These are phyloP conservation scores for Euphorbia schlechtendalii DNA, from an alignment of 441 rosid species.

Conservation along the genomic window DNA sequence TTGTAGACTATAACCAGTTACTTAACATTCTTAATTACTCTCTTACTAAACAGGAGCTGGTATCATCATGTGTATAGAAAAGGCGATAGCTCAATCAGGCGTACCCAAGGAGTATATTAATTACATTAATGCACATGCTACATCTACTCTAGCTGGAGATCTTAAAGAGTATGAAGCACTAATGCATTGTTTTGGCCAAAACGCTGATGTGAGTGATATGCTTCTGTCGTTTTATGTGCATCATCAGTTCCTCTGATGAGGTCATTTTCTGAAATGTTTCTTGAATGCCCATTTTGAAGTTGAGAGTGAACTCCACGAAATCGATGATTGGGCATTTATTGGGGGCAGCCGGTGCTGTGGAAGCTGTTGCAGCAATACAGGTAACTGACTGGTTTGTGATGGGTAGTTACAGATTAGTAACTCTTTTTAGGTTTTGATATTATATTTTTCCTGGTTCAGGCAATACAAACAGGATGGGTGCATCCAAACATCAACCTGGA, in stretches of 20 bases:
- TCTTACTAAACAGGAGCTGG: slow-evolving; percentile 51
- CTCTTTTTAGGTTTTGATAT: slow-evolving; percentile 2
- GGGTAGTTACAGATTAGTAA: neutral
- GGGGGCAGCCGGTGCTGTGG: slow-evolving; percentile 97
- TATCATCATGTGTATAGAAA: slow-evolving; percentile 74
- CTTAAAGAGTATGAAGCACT: slow-evolving; percentile 80
- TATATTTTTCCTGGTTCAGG: slow-evolving; percentile 38
- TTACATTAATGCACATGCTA: slow-evolving; percentile 95
- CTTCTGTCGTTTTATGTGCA: slow-evolving; percentile 4
- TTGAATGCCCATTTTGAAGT: slow-evolving; percentile 36
- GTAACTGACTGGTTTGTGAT: no score
- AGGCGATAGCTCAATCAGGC: slow-evolving; percentile 72
- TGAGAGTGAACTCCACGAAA: slow-evolving; percentile 85
- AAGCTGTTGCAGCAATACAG: slow-evolving; percentile 87
- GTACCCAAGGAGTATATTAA: slow-evolving; percentile 70
- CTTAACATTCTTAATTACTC: slow-evolving; percentile 8
- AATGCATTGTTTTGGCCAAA: slow-evolving; percentile 72
- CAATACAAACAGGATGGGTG: slow-evolving; percentile 93
- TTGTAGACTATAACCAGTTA: slow-evolving; percentile 3
- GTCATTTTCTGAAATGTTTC: slow-evolving; percentile 10
- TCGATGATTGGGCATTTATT: slow-evolving; percentile 95
- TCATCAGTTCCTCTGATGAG: neutral
- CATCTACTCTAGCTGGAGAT: slow-evolving; percentile 90
- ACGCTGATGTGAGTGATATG: slow-evolving; percentile 49
- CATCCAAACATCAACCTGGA: slow-evolving; percentile 98